Base-by-base conservation (phyloP, 257 asterid genomes). In the Linaria vulgaris region DNA sequence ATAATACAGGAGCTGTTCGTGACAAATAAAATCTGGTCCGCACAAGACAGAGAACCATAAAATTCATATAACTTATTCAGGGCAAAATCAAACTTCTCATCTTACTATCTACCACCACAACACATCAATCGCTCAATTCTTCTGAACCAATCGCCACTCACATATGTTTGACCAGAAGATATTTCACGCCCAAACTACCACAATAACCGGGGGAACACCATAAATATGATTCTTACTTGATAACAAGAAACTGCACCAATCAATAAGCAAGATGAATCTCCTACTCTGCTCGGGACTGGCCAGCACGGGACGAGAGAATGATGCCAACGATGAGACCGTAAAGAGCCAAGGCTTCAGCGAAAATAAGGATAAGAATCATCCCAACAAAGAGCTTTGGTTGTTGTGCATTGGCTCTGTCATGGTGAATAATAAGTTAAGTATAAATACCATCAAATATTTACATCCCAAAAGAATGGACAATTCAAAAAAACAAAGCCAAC, bases 241-340 rank as follows among this genome's bases (percentile, higher is more conserved):
- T 39, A 69, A 64, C 30, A 70, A 43, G 56, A 61, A 69, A 59
- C 45, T n/a, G 58, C 20, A 54, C 47, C 46, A 43, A 20, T 27
- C 34, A 13, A 39, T 41, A 16, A 23, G 72, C 39, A 14, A 45
- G 38, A 51, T 9, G 56, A n/a, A 55, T 64, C 55, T 21, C 70
- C 72, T 82, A 82, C 34, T 82, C 88, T 10, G 88, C 88, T 72
- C 88, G 67, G 20, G 88, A 82, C 72, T 82, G 88, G 54, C 88
- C 88, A 57, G 88, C 88, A 19, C 88, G 88, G 59, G 88, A 82
- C 27, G 88, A 82, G 67, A 82, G 88, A 63, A 82, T 82, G 74
- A 82, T 82, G 62, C 87, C 87, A 20, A 82, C 87, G 62, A 82
- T 82, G 47, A 82, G 85, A 46, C 87, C 87, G 23, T 81, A 81